Base-by-base conservation (phyloP, 1,284 basidiomycete species). In the Neotropicomus parvogracilis region DNA sequence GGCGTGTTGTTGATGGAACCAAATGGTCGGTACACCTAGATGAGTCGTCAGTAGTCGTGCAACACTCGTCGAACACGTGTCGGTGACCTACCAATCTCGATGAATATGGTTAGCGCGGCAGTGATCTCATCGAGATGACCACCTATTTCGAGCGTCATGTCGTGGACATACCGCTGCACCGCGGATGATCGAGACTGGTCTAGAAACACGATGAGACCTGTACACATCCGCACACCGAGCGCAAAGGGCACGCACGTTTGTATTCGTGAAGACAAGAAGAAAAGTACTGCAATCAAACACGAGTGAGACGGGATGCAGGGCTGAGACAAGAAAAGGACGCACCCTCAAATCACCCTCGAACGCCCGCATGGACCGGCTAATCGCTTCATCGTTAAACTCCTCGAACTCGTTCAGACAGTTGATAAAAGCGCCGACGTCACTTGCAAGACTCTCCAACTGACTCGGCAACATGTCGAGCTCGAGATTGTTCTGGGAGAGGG, bases 1-100 rank as follows among this genome's bases (percentile, higher is more conserved):
- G 0, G 72, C 75, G 38, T 80, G 79, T 50, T 75, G 73, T 54
- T 83, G 81, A 21, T 78, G 76, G 46, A 78, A 80, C 37, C 77
- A 73, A 43, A 82, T 79, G 2, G 75, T 79, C 6, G 79, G 78
- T 36, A 82, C 73, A 56, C 79, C 80, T 80, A 46, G 16, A 48
- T 16, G 11, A 28, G 20, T 32, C 40, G 13, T 65, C 33, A 54
- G n/a, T 20, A 13, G 4, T n/a, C 16, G 33, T 11, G n/a, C 21
- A 26, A 20, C 27, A 13, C 14, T 14, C 8, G 34, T 44, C 21
- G 11, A 40, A 44, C 31, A 28, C 21, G 20, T 17, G 33, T 24
- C 6, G 17, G 13, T 7, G 35, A 63, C 70, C 37, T 45, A 76
- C 79, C 75, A 46, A 79, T 75, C 52, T 80, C 75, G 39, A 79